Evolutionary conservation across 169 alveolate genomes (phyloP).

Genomic region (Cryptosporidium meleagridis): DNA sequence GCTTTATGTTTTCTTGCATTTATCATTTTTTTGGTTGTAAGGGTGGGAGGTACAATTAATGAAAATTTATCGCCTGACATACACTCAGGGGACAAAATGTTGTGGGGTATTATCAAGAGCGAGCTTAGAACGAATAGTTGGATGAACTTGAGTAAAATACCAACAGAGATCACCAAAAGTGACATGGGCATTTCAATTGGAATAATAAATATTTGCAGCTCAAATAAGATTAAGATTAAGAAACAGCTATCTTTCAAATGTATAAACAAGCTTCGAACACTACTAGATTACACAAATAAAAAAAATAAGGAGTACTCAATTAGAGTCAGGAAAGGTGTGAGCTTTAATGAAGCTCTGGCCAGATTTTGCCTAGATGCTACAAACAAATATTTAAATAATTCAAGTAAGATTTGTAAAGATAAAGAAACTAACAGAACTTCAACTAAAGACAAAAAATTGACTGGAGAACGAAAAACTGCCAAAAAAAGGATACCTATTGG

Average conservation of each 20-base stretch:
- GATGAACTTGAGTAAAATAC: conserved; percentile 1
- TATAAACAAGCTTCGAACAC: background rate
- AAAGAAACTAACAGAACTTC: background rate
- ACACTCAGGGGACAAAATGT: background rate
- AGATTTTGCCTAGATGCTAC: conserved; percentile 12
- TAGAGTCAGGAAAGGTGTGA: background rate
- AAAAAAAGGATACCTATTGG: background rate
- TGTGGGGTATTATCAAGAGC: conserved; percentile 5
- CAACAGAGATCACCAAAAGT: background rate
- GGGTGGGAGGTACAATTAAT: background rate
- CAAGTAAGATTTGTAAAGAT: background rate
- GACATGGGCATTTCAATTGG: background rate
- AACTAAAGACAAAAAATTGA: background rate
- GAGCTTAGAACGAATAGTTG: conserved; percentile 6
- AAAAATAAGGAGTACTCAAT: background rate
- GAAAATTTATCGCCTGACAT: background rate
- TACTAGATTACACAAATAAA: background rate
- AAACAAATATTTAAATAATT: background rate
- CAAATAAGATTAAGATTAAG: background rate
- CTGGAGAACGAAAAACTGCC: background rate
- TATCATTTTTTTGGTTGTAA: background rate
- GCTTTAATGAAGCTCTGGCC: conserved; percentile 18
- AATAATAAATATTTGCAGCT: background rate
- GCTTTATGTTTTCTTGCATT: conserved; percentile 1
- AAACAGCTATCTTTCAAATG: background rate